phyloP scores from a whole-genome alignment of 495 filamentous ascomycete genomes.

The Hypoxylon rickii region DNA sequence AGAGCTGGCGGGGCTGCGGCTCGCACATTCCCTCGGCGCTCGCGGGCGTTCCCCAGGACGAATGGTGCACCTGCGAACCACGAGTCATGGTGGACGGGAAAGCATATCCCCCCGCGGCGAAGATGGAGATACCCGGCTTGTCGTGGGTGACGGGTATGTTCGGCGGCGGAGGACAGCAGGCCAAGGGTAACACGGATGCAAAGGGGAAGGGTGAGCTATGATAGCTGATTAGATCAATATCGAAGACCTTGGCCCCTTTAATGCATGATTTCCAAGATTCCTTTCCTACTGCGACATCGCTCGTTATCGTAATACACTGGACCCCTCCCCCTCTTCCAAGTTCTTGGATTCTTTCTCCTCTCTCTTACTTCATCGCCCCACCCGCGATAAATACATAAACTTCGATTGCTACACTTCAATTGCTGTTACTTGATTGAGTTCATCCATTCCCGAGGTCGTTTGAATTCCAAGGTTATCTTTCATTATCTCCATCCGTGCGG shows the following conservation, averaged over 20 bases:
- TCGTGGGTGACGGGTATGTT: conserved; percentile 32
- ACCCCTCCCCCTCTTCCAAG: background rate
- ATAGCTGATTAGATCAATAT: conserved; percentile 24
- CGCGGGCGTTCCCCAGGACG: conserved; percentile 54
- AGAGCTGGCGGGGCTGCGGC: conserved; percentile 71
- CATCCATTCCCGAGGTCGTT: no score
- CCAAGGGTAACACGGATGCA: conserved; percentile 7
- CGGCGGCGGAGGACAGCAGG: conserved; percentile 24
- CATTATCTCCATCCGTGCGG: no score
- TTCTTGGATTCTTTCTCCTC: conserved; percentile 4
- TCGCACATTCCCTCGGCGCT: conserved; percentile 66
- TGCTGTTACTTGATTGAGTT: conserved; percentile 11
- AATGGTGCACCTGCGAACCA: conserved; percentile 66
- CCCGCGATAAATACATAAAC: conserved; percentile 4
- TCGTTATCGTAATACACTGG: conserved; percentile 2
- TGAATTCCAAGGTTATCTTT: no score
- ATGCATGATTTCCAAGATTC: conserved; percentile 1
- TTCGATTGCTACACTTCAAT: background rate
- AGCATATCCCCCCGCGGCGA: conserved; percentile 63
- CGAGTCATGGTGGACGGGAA: conserved; percentile 63
- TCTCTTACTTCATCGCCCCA: conserved; percentile 8
- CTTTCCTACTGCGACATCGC: conserved; percentile 12
- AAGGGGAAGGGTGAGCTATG: conserved; percentile 31
- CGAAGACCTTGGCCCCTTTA: conserved; percentile 1
- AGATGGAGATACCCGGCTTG: conserved; percentile 39